Evolutionary conservation across 345 rosid species (phyloP), one percentile per base, ranked within the genome.

Genomic region (Crucihimalaya himalaica): DNA sequence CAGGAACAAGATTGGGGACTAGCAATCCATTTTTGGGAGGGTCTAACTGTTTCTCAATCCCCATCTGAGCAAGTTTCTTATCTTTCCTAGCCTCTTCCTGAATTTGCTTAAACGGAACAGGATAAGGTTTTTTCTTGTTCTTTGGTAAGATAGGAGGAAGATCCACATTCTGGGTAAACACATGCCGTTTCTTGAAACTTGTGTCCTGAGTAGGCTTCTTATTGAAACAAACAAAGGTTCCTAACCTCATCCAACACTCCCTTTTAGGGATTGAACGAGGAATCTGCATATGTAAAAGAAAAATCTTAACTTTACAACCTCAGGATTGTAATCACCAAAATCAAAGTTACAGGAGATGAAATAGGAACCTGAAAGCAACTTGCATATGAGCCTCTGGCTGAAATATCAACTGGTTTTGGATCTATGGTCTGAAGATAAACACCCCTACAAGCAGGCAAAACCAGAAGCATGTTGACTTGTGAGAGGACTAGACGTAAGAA

Each of bases 1-100:
- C 84, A 20, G 90, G 96, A 80, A 88, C 74, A 80, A 91, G 81
- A 71, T 76, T 73, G 11, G 96, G 88, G 25, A 89, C 97, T 65
- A 94, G 87, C 65, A 94, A 46, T 21, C 97, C 96, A 52, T 91
- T 89, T 72, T 89, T 82, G 6, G 98, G 97, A 83, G 95, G 94
- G 69, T 86, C 78, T 60, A 91, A 84, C 20, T 82, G 93, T 84
- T 85, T 86, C 79, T 94, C 97, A 32, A 91, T 80, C 12, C 97
- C 96, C 95, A 67, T 81, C 71, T 87, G 83, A 5, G 91, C 97
- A 67, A 89, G 94, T 75, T 84, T 89, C 81, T 80, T 93, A 51
- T 86, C 84, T 67, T 70, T 80, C 79, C 84, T 84, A 16, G 87
- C 90, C 37, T 76, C 86, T 71, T 80, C 84, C 61, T 79, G 84